Evolutionary conservation across 2,329 filamentous ascomycete species (phyloP).

Genomic region (Macrophomina pseudophaseolina): DNA sequence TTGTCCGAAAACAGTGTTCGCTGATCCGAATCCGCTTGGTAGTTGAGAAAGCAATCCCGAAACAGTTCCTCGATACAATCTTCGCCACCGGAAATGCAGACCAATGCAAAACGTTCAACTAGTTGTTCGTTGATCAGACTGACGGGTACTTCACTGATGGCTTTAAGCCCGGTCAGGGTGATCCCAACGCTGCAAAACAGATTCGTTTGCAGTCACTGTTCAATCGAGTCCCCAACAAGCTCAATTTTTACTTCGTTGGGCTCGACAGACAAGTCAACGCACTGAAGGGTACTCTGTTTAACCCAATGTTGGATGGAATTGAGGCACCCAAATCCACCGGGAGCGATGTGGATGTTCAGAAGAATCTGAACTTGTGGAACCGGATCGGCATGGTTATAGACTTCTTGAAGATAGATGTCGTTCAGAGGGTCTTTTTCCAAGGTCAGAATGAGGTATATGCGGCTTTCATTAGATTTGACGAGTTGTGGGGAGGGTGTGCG

Average conservation of each 20-base stretch:
- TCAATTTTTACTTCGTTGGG: constrained; percentile 8
- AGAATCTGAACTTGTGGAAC: background rate
- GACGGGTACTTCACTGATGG: background rate
- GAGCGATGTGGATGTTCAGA: background rate
- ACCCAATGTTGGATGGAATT: background rate
- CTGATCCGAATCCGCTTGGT: background rate
- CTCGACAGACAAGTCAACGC: background rate
- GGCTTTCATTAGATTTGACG: constrained; percentile 2
- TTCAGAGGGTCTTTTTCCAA: background rate
- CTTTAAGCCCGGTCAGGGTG: background rate
- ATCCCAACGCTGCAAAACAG: background rate
- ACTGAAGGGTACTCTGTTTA: constrained; percentile 1
- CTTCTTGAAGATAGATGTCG: background rate
- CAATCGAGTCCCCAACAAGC: background rate
- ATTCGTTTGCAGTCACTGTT: background rate
- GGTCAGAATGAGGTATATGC: constrained; percentile 1
- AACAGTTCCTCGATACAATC: background rate
- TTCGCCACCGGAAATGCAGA: background rate
- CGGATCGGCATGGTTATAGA: background rate
- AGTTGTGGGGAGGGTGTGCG: background rate
- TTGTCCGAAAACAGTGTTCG: background rate
- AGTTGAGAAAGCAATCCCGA: constrained; percentile 9
- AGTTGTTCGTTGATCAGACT: background rate
- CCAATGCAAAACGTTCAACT: background rate
- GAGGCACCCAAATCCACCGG: background rate